Evolutionary conservation across 2,329 filamentous ascomycete genomes (phyloP).

Genomic region (Mycosphaerella sp.): DNA sequence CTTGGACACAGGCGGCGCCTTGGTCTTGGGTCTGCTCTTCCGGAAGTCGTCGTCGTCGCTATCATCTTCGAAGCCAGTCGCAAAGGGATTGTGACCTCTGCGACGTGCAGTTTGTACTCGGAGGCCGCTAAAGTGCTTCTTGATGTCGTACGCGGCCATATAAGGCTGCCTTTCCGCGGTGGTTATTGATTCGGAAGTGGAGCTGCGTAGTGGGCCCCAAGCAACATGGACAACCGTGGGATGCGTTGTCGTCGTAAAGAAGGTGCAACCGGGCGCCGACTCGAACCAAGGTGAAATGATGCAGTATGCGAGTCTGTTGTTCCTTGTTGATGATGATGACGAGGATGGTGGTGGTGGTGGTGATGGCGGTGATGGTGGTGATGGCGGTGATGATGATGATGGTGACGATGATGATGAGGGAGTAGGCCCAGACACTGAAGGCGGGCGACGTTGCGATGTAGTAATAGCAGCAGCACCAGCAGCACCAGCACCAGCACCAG

Average conservation of each 20-base stretch:
- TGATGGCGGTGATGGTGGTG: no score
- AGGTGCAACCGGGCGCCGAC: background rate
- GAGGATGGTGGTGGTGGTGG: no score
- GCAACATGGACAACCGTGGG: conserved; percentile 1
- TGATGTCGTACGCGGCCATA: conserved; percentile 32
- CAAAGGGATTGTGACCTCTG: conserved; percentile 28
- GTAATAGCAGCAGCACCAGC: background rate
- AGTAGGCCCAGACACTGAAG: background rate
- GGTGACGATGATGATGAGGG: background rate
- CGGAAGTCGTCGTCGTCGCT: conserved; percentile 25
- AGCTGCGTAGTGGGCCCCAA: conserved; percentile 1
- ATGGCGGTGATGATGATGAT: background rate
- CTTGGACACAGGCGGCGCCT: conserved; percentile 21
- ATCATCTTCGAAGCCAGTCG: conserved; percentile 33
- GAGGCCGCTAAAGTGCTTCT: conserved; percentile 31
- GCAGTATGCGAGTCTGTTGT: no score
- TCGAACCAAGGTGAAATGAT: no score
- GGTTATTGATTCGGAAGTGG: conserved; percentile 6
- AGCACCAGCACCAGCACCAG: background rate
- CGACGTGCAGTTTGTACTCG: conserved; percentile 30
- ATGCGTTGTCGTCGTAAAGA: background rate
- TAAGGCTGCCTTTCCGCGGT: conserved; percentile 7
- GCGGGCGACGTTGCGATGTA: background rate
- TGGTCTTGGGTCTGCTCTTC: conserved; percentile 26
- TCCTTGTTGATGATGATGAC: no score